These are phyloP conservation scores for Rhodotorula toruloides DNA, from an alignment of 768 basidiomycete species.

Conservation along the genomic window DNA sequence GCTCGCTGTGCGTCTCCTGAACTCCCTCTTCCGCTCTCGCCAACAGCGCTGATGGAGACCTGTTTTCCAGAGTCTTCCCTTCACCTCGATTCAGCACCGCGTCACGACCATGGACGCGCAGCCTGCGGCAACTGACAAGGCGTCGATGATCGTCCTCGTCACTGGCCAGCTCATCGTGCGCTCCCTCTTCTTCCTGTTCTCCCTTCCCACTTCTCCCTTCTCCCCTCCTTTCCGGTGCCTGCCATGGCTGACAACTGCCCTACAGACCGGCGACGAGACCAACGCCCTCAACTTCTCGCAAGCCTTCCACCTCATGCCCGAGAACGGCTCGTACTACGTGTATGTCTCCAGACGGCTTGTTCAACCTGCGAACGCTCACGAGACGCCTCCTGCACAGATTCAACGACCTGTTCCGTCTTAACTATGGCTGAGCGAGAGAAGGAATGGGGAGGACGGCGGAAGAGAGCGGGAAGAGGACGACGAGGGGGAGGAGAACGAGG, in stretches of 20 bases:
- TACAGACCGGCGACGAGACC: constrained; percentile 64
- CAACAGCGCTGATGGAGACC: background rate
- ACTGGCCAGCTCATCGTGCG: constrained; percentile 76
- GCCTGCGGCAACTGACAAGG: constrained; percentile 60
- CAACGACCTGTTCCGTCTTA: background rate
- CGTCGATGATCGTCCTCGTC: constrained; percentile 70
- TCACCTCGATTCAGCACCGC: constrained; percentile 72
- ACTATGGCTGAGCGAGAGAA: background rate
- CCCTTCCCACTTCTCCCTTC: background rate
- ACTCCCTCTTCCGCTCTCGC: background rate
- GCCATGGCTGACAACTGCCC: constrained; percentile 7
- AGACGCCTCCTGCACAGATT: background rate
- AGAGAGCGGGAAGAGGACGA: too few relatives aligned
- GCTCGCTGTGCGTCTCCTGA: constrained; percentile 55
- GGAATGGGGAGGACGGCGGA: too few relatives aligned
- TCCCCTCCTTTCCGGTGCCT: background rate
- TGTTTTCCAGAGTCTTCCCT: constrained; percentile 61
- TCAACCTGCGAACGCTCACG: too few relatives aligned
- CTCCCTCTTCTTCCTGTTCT: constrained; percentile 19
- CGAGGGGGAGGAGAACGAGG: too few relatives aligned
- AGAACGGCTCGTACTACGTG: constrained; percentile 72
- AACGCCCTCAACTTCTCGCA: constrained; percentile 88
- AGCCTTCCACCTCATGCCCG: constrained; percentile 81
- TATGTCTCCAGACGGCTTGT: constrained; percentile 49
- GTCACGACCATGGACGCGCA: constrained; percentile 81